A percentile compares a stretch with the other conserved stretches of the same genome.
Conservation (phyloP, 805 yeast species). For the Candida caryicola region DNA sequence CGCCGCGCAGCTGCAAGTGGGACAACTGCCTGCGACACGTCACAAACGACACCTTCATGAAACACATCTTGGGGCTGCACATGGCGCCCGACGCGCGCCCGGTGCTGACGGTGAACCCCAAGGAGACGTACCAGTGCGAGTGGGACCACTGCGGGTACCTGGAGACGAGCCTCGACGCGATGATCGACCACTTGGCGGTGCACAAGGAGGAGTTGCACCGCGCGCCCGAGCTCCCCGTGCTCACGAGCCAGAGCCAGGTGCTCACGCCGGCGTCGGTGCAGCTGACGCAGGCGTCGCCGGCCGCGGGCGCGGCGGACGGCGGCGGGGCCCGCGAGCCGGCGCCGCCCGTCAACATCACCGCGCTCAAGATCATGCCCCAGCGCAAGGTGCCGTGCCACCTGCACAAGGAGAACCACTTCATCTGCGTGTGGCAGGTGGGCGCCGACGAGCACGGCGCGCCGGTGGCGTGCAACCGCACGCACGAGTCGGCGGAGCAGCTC, state of each 20-base stretch:
- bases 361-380: slow-evolving; percentile 33
- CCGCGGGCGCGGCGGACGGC: no score
- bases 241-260: slow-evolving; percentile 3
- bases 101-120: slow-evolving; percentile 6
- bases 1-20: slow-evolving; percentile 56
- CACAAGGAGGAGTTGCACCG: slow-evolving; percentile 21
- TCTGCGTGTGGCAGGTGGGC: slow-evolving; percentile 46
- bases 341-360: slow-evolving; percentile 27
- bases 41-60: slow-evolving; percentile 28
- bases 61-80: slow-evolving; percentile 48
- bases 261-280: slow-evolving; percentile 8
- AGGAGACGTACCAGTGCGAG: slow-evolving; percentile 51
- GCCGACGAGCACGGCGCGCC: slow-evolving; percentile 26
- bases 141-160: slow-evolving; percentile 72
- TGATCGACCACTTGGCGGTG: slow-evolving; percentile 52
- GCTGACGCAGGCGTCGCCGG: no score
- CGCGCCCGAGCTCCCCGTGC: not conserved
- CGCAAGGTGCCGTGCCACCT: slow-evolving; percentile 2
- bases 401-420: slow-evolving; percentile 24
- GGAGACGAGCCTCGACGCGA: slow-evolving; percentile 48
- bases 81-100: slow-evolving; percentile 44
- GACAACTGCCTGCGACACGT: slow-evolving; percentile 52
- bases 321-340: not conserved
- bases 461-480: slow-evolving; percentile 48
- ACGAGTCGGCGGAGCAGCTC: slow-evolving; percentile 55